Percentiles rank a stretch among this genome's conserved stretches.
These are phyloP conservation scores for Trichoderma asperelloides DNA, from an alignment of 495 filamentous ascomycete species.

Conservation along the genomic window DNA sequence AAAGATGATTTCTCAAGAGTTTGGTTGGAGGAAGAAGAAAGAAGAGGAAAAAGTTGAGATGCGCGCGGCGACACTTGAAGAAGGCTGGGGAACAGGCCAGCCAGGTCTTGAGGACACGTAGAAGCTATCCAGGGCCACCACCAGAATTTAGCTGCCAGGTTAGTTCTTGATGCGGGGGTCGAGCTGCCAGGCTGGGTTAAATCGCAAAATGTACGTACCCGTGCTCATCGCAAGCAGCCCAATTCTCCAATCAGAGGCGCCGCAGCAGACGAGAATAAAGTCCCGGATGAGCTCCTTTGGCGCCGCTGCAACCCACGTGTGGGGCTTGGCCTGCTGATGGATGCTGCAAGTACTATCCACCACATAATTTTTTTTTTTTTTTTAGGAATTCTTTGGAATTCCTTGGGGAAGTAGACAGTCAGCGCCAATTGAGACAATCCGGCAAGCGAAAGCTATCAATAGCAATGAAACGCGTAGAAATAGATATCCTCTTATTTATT, in stretches of 20 bases:
- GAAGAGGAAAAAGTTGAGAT: constrained; percentile 20
- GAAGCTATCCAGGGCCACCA: neutral
- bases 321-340: neutral
- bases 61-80: constrained; percentile 11
- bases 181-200: constrained; percentile 4
- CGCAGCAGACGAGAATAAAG: neutral
- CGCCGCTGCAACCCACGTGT: neutral
- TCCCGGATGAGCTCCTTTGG: neutral
- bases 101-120: constrained; percentile 1
- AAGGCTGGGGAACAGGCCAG: neutral
- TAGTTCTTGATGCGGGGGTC: neutral
- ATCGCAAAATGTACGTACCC: constrained; percentile 1
- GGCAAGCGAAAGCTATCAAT: neutral
- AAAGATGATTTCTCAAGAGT: constrained; percentile 19
- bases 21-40: constrained; percentile 15
- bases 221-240: neutral
- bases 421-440: neutral
- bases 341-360: neutral
- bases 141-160: neutral
- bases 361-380: too few relatives aligned
- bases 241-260: neutral
- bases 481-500: neutral
- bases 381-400: neutral
- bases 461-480: neutral
- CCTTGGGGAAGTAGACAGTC: neutral